A percentile compares a stretch with the other conserved stretches of the same genome.
Evolutionary conservation across 257 asterid genomes (phyloP).

Genomic region (Nyctanthes arbortristis): DNA sequence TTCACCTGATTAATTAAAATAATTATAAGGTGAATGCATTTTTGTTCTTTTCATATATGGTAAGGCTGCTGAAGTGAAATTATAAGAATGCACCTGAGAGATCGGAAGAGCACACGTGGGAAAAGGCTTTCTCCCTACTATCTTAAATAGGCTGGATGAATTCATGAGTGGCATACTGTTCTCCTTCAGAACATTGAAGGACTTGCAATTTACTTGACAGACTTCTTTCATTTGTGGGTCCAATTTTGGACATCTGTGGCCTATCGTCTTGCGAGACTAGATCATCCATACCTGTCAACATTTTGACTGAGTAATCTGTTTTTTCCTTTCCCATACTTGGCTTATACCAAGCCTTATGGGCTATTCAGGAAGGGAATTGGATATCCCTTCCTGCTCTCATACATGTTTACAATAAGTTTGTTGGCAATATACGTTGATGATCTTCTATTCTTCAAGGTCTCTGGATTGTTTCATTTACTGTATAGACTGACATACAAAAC

Average conservation of each 20-base stretch:
- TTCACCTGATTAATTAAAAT: slow-evolving; percentile 1
- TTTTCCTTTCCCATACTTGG: background rate
- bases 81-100: background rate
- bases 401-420: background rate
- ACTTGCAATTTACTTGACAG: background rate
- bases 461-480: background rate
- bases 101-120: no score
- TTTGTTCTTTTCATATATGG: background rate
- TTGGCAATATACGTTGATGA: background rate
- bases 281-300: no score
- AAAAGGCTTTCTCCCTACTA: background rate
- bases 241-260: no score
- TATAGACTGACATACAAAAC: background rate
- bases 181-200: background rate
- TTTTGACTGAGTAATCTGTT: no score
- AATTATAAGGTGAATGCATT: background rate
- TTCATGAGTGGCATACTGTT: background rate
- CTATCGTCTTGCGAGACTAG: no score
- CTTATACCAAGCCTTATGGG: background rate
- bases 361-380: background rate
- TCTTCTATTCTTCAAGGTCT: background rate
- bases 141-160: background rate
- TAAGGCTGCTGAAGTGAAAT: background rate
- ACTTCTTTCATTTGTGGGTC: background rate
- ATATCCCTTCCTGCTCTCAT: background rate